Evolutionary conservation across 1,284 basidiomycete genomes (phyloP), one percentile per base, ranked within the genome.

Genomic region (Earliella scabrosa): DNA sequence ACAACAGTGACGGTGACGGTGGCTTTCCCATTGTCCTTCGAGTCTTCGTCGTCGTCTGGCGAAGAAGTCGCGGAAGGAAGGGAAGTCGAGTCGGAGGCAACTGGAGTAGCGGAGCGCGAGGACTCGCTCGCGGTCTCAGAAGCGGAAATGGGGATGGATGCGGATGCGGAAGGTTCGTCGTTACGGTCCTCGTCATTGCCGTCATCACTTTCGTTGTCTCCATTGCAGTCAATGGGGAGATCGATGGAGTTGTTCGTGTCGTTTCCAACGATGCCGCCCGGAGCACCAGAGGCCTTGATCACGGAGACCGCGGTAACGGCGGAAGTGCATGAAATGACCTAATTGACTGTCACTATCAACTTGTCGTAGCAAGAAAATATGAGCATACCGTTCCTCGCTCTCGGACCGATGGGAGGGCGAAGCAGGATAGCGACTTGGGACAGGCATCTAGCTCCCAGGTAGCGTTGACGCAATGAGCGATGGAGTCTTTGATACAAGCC

Each of bases 271-370:
- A 80, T 63, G 3, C 75, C 77, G 16, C 77, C 76, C n/a, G 68
- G 67, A 1, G 73, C 77, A 16, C 82, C 82, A 26, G 76, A 71
- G 2, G 78, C 72, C 11, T 71, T 51, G 50, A 85, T 79, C 16
- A 78, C 59, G 1, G 75, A 72, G 4, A 72, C 56, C 0, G 78
- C 82, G 35, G 70, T 75, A 14, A 66, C 66, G 54, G 77, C 67
- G 56, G 75, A 80, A 2, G 81, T 81, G 67, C 82, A 85, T 3
- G 71, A 68, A 20, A 83, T 55, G 21, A 67, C 63, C 82, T 84
- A 56, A 52, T 29, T 10, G 32, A 27, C 4, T 21, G 45, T 11
- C 20, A 9, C 16, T 48, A 27, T 4, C 23, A 7, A 24, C 6
- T 23, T 23, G 26, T 13, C 23, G 10, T 24, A 13, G 8, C 2